A percentile compares a stretch with the other conserved stretches of the same genome.
These are phyloP conservation scores for Suhomyces coccinellae DNA, from an alignment of 1,139 yeast genomes.

Conservation along the genomic window DNA sequence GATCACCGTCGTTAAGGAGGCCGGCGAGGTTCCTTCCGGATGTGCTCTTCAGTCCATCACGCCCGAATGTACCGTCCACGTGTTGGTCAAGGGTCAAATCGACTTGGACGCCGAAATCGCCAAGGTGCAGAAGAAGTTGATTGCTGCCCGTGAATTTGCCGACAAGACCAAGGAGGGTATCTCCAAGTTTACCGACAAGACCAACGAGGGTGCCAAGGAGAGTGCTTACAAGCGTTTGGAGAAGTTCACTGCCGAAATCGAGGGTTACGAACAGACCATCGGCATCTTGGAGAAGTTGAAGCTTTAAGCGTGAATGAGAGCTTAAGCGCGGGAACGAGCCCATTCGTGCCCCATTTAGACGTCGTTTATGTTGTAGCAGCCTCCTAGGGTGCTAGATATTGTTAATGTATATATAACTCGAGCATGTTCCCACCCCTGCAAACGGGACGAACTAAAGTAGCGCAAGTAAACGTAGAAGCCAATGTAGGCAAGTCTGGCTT, in stretches of 20 bases:
- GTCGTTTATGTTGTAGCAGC: too few relatives aligned
- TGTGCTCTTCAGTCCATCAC: conserved; percentile 83
- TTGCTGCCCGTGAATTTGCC: conserved; percentile 54
- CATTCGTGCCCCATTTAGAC: too few relatives aligned
- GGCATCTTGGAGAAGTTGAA: conserved; percentile 72
- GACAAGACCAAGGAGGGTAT: conserved; percentile 43
- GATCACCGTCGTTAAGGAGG: conserved; percentile 58
- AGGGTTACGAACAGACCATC: conserved; percentile 79
- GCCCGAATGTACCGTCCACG: conserved; percentile 81
- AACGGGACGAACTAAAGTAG: neutral
- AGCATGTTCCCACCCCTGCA: neutral
- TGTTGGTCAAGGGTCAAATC: conserved; percentile 90
- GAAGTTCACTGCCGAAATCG: conserved; percentile 78
- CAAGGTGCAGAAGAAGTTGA: conserved; percentile 78
- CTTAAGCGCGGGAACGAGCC: too few relatives aligned
- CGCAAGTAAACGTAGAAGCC: too few relatives aligned
- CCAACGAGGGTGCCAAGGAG: conserved; percentile 78
- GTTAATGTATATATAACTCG: neutral
- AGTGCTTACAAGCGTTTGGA: conserved; percentile 70
- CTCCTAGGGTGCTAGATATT: neutral
- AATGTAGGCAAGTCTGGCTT: too few relatives aligned
- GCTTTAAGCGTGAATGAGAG: conserved; percentile 49
- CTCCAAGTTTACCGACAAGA: conserved; percentile 84
- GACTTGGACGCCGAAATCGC: conserved; percentile 88
- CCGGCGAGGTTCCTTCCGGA: conserved; percentile 72